Base-by-base conservation (phyloP, 129 eudicot species). In the Silybum marianum region DNA sequence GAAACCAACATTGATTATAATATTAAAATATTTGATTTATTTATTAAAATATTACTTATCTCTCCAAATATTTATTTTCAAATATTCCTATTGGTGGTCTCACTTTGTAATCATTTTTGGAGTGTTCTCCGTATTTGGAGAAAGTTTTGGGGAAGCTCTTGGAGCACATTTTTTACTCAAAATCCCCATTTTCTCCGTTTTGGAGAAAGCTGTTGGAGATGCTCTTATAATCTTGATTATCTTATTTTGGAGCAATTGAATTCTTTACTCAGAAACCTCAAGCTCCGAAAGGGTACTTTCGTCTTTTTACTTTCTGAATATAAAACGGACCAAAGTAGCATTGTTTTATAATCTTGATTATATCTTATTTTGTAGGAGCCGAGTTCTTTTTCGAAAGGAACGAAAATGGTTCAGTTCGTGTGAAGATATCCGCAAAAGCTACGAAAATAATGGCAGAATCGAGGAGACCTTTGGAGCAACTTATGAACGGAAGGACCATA, bases 361-460 rank as follows among this genome's bases (percentile, higher is more conserved):
- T 69, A 10, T 73, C 21, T 73, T 48, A 32, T 38, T 77, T 77
- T 77, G 77, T 90, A 95, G 99, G 93, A 76, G 95, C 85, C 14
- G 91, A 95, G 77, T 89, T 94, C 87, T 23, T 9, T 71, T 78
- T 92, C 4, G 90, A 79, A 82, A 82, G 79, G 83, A 95, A 88
- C 74, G 90, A 82, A 3, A 95, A 88, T 38, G 98, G 99, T 2
- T 87, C 95, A 38, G 85, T 75, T 78, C 90, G 95, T 30, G 95
- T 92, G 48, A 95, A 83, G 75, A 93, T 95, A 73, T 87, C 93
- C 67, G 98, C 98, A n/a, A 85, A 78, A 71, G 99, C 97, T 39
- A 95, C 97, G 34, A 95, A 84, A 87, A 83, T 69, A 9, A 93
- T 95, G 84, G 98, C 97, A 25, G 99, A 96, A 73, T 71, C 93